Evolutionary conservation across 306 rosid genomes (phyloP).

Genomic region (Herpetospermum pedunculosum): DNA sequence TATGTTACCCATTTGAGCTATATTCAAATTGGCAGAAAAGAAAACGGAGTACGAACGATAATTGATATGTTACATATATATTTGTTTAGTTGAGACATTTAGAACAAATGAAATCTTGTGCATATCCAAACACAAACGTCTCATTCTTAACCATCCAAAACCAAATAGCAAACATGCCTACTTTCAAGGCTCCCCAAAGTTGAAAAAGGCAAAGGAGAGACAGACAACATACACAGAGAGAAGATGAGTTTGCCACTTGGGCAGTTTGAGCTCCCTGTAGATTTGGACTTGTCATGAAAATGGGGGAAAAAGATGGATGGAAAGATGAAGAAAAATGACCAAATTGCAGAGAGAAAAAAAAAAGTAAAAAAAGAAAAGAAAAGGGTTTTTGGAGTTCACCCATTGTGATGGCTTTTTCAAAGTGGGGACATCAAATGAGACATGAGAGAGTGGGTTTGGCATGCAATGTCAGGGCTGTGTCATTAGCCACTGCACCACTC

Average conservation of each 20-base stretch:
- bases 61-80: too few relatives aligned
- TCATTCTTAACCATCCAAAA: neutral
- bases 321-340: neutral
- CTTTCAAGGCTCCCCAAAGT: neutral
- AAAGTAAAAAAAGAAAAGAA: neutral
- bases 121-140: neutral
- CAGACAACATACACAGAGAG: neutral
- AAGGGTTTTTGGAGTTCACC: neutral
- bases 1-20: too few relatives aligned
- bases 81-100: too few relatives aligned
- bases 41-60: too few relatives aligned
- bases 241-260: slow-evolving; percentile 1
- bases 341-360: neutral
- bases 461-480: slow-evolving; percentile 7
- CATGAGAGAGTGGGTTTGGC: slow-evolving; percentile 15
- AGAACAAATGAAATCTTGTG: neutral
- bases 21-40: too few relatives aligned
- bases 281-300: slow-evolving; percentile 8
- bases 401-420: neutral
- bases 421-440: slow-evolving; percentile 10
- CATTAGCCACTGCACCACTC: slow-evolving; percentile 2
- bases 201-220: neutral
- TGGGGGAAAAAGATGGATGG: neutral
- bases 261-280: slow-evolving; percentile 5
- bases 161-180: neutral